A percentile compares a stretch with the other conserved stretches of the same genome.
These are phyloP conservation scores for Bonnemaisonia californica DNA, from an alignment of 31 red algal species.

Conservation along the genomic window DNA sequence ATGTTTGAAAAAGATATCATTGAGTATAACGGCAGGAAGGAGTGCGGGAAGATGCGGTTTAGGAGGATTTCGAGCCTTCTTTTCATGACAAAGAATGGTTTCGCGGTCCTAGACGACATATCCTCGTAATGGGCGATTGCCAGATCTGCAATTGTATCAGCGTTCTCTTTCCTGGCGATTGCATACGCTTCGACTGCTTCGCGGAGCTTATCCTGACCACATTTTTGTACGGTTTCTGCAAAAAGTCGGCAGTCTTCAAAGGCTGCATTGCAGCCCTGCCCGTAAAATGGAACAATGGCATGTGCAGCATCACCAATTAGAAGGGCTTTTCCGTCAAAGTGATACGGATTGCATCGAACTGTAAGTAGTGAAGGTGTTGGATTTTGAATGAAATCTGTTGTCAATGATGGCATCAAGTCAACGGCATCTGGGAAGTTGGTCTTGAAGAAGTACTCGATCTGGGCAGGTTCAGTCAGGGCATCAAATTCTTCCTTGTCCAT, in stretches of 20 bases:
- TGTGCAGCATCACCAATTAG: constrained; percentile 98
- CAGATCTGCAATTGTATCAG: constrained; percentile 88
- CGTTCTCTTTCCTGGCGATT: constrained; percentile 58
- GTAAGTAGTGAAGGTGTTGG: constrained; percentile 74
- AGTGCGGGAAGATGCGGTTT: constrained; percentile 64
- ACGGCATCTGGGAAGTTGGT: constrained; percentile 82
- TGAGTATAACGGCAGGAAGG: constrained; percentile 87
- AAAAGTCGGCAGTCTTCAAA: constrained; percentile 92
- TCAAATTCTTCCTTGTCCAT: constrained; percentile 72
- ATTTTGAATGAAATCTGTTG: constrained; percentile 60
- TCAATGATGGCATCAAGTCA: constrained; percentile 67
- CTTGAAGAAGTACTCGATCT: constrained; percentile 65
- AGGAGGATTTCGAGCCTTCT: constrained; percentile 57
- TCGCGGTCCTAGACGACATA: constrained; percentile 85
- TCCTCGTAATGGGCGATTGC: constrained; percentile 92
- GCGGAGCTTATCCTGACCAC: constrained; percentile 32
- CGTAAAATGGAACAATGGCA: constrained; percentile 99
- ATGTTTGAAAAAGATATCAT: constrained; percentile 95
- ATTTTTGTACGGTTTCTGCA: constrained; percentile 55
- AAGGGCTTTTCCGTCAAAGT: constrained; percentile 67
- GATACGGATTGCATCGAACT: constrained; percentile 82
- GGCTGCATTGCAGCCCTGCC: constrained; percentile 96
- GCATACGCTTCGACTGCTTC: constrained; percentile 57
- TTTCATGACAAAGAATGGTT: constrained; percentile 50
- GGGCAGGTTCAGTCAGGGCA: constrained; percentile 14